Percentiles rank a stretch among this genome's conserved stretches.
phyloP scores from a whole-genome alignment of 1,284 basidiomycete genomes.

The Sporisorium graminicola region DNA sequence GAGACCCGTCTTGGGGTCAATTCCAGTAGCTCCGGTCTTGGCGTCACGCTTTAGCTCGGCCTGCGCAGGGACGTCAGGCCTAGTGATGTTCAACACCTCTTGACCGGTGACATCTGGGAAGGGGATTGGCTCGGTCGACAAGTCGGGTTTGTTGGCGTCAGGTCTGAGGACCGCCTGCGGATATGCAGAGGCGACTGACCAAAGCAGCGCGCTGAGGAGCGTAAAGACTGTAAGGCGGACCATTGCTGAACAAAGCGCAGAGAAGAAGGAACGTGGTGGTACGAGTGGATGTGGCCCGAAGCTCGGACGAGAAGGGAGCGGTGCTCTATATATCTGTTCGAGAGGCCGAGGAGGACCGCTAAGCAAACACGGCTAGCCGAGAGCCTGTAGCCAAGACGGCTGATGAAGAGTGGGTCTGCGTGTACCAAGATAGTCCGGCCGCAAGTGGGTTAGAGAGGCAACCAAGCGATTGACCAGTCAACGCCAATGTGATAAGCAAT shows the following conservation, averaged over 20 bases:
- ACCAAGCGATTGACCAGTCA: neutral
- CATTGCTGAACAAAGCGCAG: slow-evolving; percentile 3
- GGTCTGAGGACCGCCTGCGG: neutral
- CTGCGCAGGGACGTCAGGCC: neutral
- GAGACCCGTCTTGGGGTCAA: neutral
- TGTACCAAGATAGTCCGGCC: neutral
- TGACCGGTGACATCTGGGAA: no score
- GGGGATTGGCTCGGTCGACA: neutral
- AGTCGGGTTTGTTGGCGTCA: neutral
- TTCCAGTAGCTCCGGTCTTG: no score
- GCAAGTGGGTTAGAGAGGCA: neutral
- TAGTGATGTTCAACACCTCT: no score
- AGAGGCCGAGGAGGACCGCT: neutral
- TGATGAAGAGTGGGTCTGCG: neutral
- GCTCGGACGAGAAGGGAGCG: neutral
- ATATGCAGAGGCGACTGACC: slow-evolving; percentile 10
- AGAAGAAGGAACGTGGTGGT: neutral
- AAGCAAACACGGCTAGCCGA: neutral
- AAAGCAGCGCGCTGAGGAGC: slow-evolving; percentile 19
- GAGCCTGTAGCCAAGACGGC: neutral
- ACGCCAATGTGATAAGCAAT: neutral
- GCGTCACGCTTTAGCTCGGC: no score
- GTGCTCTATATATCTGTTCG: neutral
- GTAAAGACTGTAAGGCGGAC: slow-evolving; percentile 12
- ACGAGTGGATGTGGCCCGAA: no score